Conservation (phyloP, 164 flowering plant genomes). For the Vitis riparia region DNA sequence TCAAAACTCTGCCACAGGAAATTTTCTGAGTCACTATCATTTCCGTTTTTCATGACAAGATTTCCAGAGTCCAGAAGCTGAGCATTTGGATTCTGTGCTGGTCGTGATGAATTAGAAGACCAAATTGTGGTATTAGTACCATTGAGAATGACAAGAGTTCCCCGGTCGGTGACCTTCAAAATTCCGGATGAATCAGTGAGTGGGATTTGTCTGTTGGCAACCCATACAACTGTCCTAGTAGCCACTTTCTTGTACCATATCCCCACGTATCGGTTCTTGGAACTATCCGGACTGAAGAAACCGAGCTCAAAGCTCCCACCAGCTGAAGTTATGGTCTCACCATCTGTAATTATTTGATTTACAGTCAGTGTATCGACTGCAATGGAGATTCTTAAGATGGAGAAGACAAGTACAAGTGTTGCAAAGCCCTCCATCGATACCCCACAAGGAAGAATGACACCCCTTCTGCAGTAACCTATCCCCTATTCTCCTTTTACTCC, state of each 20-base stretch:
- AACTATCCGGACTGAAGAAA: constrained; percentile 18
- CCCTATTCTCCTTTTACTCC: too few relatives aligned
- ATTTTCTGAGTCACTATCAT: neutral
- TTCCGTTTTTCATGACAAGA: constrained; percentile 21
- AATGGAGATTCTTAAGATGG: neutral
- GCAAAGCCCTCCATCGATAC: neutral
- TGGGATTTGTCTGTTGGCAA: constrained; percentile 24
- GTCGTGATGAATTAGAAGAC: constrained; percentile 18
- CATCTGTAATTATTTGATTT: constrained; percentile 8
- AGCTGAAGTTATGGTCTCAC: constrained; percentile 14
- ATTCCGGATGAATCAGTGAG: constrained; percentile 11
- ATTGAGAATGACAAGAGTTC: constrained; percentile 10
- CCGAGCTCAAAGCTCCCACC: constrained; percentile 19
- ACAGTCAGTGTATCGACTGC: neutral
- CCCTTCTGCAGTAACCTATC: too few relatives aligned
- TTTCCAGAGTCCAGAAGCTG: constrained; percentile 35
- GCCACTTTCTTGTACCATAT: constrained; percentile 19
- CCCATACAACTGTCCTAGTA: constrained; percentile 15
- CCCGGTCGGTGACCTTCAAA: constrained; percentile 3
- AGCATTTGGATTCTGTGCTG: constrained; percentile 1
- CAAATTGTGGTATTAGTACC: constrained; percentile 9
- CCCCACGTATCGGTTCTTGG: constrained; percentile 15
- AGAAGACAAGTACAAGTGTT: neutral
- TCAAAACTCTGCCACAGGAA: constrained; percentile 55
- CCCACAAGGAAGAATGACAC: too few relatives aligned